Percentiles rank a stretch among this genome's conserved stretches.
These are phyloP conservation scores for Ogataea ramenticola DNA, from an alignment of 805 yeast species.

Conservation along the genomic window DNA sequence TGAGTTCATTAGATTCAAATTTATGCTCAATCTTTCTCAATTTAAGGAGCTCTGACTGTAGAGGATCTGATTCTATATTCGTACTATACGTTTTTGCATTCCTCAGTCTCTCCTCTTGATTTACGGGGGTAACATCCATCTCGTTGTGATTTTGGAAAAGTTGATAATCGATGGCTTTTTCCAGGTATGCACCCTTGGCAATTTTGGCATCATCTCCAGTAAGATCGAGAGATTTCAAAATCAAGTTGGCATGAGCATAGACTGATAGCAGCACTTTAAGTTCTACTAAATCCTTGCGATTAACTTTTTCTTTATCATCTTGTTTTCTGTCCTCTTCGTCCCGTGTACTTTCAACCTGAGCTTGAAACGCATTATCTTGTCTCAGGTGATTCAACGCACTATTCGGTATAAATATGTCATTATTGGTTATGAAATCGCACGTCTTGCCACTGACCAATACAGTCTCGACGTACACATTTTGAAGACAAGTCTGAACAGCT, in stretches of 20 bases:
- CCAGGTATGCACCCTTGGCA: background rate
- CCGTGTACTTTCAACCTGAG: no score
- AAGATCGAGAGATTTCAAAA: no score
- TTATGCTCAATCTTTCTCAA: constrained; percentile 12
- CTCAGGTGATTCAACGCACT: constrained; percentile 7
- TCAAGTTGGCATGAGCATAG: background rate
- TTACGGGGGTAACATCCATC: no score
- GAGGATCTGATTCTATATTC: constrained; percentile 10
- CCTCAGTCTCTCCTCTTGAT: no score
- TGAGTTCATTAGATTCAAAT: constrained; percentile 13
- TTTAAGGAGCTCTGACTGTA: constrained; percentile 24
- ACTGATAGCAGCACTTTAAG: background rate
- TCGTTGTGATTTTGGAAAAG: background rate
- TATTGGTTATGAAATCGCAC: constrained; percentile 6
- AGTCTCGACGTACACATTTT: constrained; percentile 15
- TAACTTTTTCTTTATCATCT: background rate
- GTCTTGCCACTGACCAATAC: constrained; percentile 10
- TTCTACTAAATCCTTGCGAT: background rate
- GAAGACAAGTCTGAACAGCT: constrained; percentile 25
- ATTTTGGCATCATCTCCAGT: background rate
- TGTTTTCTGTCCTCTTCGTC: no score
- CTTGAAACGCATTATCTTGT: background rate
- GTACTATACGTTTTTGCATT: background rate
- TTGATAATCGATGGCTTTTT: background rate
- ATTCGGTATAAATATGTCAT: constrained; percentile 8